Percentiles rank a stretch among this genome's conserved stretches.
Evolutionary conservation across 2,329 filamentous ascomycete species (phyloP).

Genomic region (Colletotrichum nymphaeae): DNA sequence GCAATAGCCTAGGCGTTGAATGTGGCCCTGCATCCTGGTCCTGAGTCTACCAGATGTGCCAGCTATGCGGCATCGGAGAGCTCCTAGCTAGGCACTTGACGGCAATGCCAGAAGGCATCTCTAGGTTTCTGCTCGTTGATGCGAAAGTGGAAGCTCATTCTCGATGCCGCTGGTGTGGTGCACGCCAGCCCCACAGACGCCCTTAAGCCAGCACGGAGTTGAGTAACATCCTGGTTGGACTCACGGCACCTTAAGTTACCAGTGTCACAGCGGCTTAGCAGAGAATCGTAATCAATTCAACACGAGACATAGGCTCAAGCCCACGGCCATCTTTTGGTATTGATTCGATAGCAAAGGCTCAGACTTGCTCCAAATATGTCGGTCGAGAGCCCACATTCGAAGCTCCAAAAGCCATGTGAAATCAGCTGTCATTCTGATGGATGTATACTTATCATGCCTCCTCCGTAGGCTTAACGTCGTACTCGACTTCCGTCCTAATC

Average conservation of each 20-base stretch:
- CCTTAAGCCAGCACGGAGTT: no score
- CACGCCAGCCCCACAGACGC: no score
- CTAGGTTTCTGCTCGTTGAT: no score
- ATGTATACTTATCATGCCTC: not conserved
- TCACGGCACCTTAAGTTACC: no score
- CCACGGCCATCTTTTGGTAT: no score
- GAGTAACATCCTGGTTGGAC: no score
- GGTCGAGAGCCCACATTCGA: not conserved
- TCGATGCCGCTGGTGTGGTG: no score
- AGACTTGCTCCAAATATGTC: not conserved
- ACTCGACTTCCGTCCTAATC: slow-evolving; percentile 77
- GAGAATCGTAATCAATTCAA: no score
- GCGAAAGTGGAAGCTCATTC: no score
- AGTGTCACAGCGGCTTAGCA: no score
- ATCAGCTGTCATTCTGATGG: not conserved
- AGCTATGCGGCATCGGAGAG: not conserved
- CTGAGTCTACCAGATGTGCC: not conserved
- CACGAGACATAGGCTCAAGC: no score
- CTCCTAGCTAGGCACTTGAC: not conserved
- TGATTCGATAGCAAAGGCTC: not conserved
- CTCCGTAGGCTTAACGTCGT: slow-evolving; percentile 64
- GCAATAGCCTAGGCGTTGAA: not conserved
- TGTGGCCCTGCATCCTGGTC: not conserved
- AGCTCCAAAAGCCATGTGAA: not conserved
- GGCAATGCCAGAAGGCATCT: not conserved